phyloP scores from a whole-genome alignment of 23 red algal genomes.

The Porphyridium purpureum region DNA sequence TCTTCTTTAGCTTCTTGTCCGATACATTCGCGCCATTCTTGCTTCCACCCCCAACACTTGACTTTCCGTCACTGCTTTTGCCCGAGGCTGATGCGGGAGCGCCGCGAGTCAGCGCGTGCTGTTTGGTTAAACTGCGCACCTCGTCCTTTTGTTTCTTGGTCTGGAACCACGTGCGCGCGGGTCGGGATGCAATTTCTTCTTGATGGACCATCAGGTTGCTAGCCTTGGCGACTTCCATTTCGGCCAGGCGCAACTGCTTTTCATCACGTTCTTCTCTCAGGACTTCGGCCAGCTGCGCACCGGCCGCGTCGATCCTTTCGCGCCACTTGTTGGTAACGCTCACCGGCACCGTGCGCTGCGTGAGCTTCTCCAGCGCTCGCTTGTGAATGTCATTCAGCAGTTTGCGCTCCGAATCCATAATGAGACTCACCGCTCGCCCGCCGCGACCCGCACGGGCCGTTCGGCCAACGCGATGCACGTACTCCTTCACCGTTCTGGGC shows the following conservation, averaged over 20 bases:
- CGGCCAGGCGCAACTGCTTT: conserved; percentile 46
- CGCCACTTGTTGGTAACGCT: conserved; percentile 33
- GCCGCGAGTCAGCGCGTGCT: no score
- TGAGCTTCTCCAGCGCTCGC: conserved; percentile 28
- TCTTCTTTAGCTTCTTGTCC: no score
- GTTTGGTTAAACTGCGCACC: no score
- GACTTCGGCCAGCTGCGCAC: conserved; percentile 12
- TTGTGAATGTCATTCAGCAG: conserved; percentile 59
- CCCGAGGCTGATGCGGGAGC: no score
- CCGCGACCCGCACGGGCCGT: conserved; percentile 67
- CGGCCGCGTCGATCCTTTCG: conserved; percentile 13
- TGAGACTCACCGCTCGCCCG: conserved; percentile 58
- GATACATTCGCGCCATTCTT: no score
- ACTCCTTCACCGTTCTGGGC: conserved; percentile 52
- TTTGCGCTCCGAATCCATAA: conserved; percentile 40
- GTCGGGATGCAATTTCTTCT: conserved; percentile 63
- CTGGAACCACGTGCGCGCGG: conserved; percentile 79
- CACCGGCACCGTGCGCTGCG: conserved; percentile 34
- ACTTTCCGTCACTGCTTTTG: no score
- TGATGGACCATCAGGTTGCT: conserved; percentile 55
- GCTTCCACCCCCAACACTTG: no score
- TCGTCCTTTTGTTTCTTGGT: conserved; percentile 28
- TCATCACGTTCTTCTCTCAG: conserved; percentile 43
- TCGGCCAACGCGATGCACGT: conserved; percentile 88
- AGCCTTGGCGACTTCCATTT: conserved; percentile 59